phyloP scores from a whole-genome alignment of 345 rosid genomes.

The Alliaria petiolata region DNA sequence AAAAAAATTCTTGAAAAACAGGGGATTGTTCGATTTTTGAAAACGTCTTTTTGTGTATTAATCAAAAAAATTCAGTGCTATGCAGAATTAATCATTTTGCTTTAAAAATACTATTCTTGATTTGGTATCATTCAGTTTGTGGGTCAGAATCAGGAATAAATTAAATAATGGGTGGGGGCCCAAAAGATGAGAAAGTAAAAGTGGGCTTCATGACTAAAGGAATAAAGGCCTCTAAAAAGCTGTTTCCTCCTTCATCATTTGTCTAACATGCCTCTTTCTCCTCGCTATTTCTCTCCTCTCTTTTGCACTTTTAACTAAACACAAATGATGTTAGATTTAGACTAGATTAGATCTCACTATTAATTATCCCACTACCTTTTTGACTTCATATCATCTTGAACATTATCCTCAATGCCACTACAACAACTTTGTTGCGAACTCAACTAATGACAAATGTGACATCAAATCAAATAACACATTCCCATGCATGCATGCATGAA shows the following conservation, averaged over 20 bases:
- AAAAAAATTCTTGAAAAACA: too few species aligned
- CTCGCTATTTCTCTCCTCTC: neutral
- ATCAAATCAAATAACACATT: neutral
- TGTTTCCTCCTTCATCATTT: conserved; percentile 29
- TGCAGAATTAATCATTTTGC: neutral
- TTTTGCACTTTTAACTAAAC: conserved; percentile 6
- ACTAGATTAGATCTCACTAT: neutral
- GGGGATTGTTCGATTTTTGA: too few species aligned
- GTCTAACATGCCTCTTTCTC: conserved; percentile 28
- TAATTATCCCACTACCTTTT: neutral
- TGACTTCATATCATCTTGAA: neutral
- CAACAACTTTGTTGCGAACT: too few species aligned
- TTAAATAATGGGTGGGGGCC: conserved; percentile 19
- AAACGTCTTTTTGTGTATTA: neutral
- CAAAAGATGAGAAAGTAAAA: conserved; percentile 24
- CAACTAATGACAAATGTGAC: conserved; percentile 17
- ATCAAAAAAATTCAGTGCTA: neutral
- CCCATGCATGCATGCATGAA: conserved; percentile 28
- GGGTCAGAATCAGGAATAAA: conserved; percentile 21
- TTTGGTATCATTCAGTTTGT: conserved; percentile 17
- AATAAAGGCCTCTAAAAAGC: conserved; percentile 27
- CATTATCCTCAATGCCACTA: neutral
- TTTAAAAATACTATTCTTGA: neutral
- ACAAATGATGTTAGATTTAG: neutral
- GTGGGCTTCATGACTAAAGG: conserved; percentile 33